Evolutionary conservation across 2,329 filamentous ascomycete species (phyloP).

Genomic region (Botrytis cinerea): DNA sequence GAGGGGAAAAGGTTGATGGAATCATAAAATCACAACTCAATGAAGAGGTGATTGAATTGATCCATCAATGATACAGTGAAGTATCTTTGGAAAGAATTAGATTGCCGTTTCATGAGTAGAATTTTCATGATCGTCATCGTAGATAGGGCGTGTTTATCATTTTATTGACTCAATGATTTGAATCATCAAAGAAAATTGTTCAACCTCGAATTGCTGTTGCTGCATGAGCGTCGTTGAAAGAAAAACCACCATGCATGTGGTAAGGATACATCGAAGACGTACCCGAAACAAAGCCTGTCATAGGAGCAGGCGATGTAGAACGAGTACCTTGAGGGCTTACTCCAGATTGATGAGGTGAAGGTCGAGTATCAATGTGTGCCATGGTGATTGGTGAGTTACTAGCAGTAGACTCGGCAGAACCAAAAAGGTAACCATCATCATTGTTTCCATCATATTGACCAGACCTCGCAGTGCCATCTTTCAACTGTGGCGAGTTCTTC

Average conservation of each 20-base stretch:
- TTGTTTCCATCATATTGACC: slow-evolving; percentile 49
- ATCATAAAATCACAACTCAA: slow-evolving; percentile 8
- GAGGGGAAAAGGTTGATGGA: background rate
- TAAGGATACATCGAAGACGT: slow-evolving; percentile 45
- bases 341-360: slow-evolving; percentile 35
- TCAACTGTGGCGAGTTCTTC: slow-evolving; percentile 53
- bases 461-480: slow-evolving; percentile 49
- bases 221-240: slow-evolving; percentile 42
- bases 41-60: background rate
- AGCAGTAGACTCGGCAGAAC: slow-evolving; percentile 42
- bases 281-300: slow-evolving; percentile 51
- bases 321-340: slow-evolving; percentile 42
- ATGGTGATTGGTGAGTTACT: slow-evolving; percentile 39
- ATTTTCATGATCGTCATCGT: slow-evolving; percentile 15
- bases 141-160: background rate
- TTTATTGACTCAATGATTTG: background rate
- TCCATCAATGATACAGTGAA: background rate
- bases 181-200: slow-evolving; percentile 18
- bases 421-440: slow-evolving; percentile 43
- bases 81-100: background rate
- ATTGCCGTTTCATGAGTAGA: slow-evolving; percentile 12
- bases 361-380: slow-evolving; percentile 33
- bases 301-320: slow-evolving; percentile 50
- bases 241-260: slow-evolving; percentile 40
- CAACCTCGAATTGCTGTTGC: slow-evolving; percentile 43